Conservation (phyloP, 352 stramenopile species). For the Phytophthora idaei region DNA sequence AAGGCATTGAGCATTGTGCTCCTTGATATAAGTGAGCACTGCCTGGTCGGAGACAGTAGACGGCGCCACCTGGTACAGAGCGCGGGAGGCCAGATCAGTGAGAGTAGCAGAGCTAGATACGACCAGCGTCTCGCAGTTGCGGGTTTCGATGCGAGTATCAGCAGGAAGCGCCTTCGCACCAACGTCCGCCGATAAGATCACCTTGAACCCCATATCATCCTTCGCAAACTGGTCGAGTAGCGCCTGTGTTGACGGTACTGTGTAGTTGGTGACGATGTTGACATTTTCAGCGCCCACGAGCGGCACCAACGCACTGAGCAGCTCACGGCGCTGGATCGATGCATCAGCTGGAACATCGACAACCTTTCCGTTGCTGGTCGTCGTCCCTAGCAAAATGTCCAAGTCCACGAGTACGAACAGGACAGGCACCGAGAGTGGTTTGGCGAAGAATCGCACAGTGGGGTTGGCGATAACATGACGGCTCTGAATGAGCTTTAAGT, state of each 20-base stretch:
- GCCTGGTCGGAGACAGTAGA: constrained; percentile 17
- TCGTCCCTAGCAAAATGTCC: constrained; percentile 30
- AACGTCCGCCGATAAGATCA: constrained; percentile 24
- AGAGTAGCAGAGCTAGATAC: constrained; percentile 29
- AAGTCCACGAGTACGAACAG: constrained; percentile 38
- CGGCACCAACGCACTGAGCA: constrained; percentile 25
- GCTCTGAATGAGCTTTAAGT: constrained; percentile 87
- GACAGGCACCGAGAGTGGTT: constrained; percentile 39
- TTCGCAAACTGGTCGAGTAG: constrained; percentile 17
- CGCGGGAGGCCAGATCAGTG: constrained; percentile 22
- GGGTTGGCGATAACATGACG: constrained; percentile 73
- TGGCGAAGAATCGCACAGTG: constrained; percentile 52
- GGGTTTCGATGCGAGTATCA: constrained; percentile 19
- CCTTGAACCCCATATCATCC: constrained; percentile 8
- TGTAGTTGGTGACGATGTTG: constrained; percentile 35
- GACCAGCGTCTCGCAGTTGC: constrained; percentile 40
- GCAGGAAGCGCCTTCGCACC: not conserved
- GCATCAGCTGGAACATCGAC: constrained; percentile 25
- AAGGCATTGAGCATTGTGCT: constrained; percentile 30
- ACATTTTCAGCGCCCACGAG: constrained; percentile 33
- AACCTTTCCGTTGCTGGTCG: constrained; percentile 11
- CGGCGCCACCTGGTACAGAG: constrained; percentile 30
- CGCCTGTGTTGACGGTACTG: constrained; percentile 25
- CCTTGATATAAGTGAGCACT: constrained; percentile 33
- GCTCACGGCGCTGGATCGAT: constrained; percentile 18